Percentiles rank a stretch among this genome's conserved stretches.
Evolutionary conservation across 1,284 basidiomycete species (phyloP).

Genomic region (Apiotrichum porosum): DNA sequence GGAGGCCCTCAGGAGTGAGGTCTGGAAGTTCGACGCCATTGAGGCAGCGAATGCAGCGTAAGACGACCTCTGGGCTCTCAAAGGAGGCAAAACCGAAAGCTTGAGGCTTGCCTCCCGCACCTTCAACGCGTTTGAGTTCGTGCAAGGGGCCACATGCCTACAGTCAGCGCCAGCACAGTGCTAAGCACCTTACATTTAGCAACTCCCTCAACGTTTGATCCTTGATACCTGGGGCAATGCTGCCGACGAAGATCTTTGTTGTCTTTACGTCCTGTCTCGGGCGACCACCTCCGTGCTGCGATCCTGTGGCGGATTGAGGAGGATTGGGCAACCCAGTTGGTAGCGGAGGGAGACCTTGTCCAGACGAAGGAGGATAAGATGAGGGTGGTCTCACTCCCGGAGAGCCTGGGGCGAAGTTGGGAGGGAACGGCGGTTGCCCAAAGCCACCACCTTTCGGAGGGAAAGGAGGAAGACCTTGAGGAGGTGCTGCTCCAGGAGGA

Average conservation of each 20-base stretch:
- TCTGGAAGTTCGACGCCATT: constrained; percentile 82
- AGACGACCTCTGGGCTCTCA: constrained; percentile 79
- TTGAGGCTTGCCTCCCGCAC: constrained; percentile 83
- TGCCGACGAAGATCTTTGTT: constrained; percentile 79
- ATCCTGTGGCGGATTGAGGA: neutral
- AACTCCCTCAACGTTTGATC: constrained; percentile 70
- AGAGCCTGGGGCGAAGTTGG: neutral
- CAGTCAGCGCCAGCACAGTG: neutral
- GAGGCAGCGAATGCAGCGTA: constrained; percentile 72
- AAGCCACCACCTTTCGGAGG: constrained; percentile 11
- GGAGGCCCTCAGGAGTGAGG: constrained; percentile 54
- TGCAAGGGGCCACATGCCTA: constrained; percentile 82
- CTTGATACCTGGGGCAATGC: constrained; percentile 85
- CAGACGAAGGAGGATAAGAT: constrained; percentile 17
- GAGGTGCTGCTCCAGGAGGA: constrained; percentile 18
- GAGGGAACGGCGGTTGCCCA: constrained; percentile 1
- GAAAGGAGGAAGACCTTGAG: constrained; percentile 9
- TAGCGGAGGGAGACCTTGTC: constrained; percentile 7
- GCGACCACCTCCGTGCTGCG: constrained; percentile 3
- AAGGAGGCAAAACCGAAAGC: constrained; percentile 93
- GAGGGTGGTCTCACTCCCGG: constrained; percentile 21
- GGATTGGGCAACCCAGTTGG: neutral
- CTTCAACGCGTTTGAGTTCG: constrained; percentile 83
- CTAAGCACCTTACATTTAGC: constrained; percentile 59
- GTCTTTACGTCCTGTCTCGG: constrained; percentile 46